Base-by-base conservation (phyloP, 768 basidiomycete species). In the Agaricus subrufescens region DNA sequence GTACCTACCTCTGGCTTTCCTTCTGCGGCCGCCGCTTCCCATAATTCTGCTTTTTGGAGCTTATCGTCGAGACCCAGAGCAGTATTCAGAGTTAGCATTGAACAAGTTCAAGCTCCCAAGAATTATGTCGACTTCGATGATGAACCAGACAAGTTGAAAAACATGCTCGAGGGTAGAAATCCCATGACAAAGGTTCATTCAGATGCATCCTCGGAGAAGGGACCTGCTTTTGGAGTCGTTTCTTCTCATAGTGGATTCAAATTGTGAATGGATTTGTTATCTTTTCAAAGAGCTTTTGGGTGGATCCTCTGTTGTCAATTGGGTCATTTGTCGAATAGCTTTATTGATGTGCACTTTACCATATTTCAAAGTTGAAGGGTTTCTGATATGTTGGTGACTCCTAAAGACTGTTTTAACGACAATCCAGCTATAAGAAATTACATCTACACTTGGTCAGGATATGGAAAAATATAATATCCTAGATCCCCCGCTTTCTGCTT, bases 101-200 rank as follows among this genome's bases (percentile, higher is more conserved):
- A 89, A 58, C 80, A 80, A 57, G 88, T 81, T 0, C 87, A 91
- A 66, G 91, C 90, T 0, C 83, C 88, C 0, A 89, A 81, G 70
- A 89, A 84, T 61, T 85, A 81, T 63, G 85, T 91, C 1, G 91
- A 93, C 64, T 90, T 84, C 55, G 91, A 92, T 2, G 87, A 91
- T 43, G 91, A 93, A 64, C 76, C 85, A 1, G 86, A 85, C 53
- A 85, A 83, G 61, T 74, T 93, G 58, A 90, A 87, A 65, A 86
- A 83, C 37, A 75, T 93, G 64, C 67, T 93, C 31, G 86, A 84
- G 62, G 82, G 80, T 9, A 78, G 67, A 54, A 70, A 71, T 34
- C 73, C 69, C 15, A 82, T 70, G 57, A 75, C 77, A 15, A 72
- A 66, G 46, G 61, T 61, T 14, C 29, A 62, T 31, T 60, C 62